Evolutionary conservation across 768 basidiomycete genomes (phyloP).

Genomic region (Cubamyces lactineus): DNA sequence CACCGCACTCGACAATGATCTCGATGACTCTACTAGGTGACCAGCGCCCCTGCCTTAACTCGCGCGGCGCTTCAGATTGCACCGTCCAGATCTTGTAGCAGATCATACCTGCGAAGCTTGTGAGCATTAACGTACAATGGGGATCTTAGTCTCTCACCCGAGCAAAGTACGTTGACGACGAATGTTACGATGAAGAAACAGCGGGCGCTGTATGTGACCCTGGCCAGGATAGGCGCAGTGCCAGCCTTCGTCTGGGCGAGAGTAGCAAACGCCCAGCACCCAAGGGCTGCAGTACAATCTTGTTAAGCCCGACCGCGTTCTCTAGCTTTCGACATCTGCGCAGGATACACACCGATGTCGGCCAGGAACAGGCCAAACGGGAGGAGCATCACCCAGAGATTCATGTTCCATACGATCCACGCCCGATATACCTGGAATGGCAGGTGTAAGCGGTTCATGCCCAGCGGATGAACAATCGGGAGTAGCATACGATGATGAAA

Average conservation of each 20-base stretch:
- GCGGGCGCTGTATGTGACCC: conserved; percentile 8
- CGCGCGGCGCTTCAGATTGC: background rate
- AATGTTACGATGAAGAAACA: conserved; percentile 18
- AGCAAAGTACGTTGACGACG: conserved; percentile 13
- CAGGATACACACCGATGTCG: background rate
- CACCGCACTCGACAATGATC: conserved; percentile 13
- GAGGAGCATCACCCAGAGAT: background rate
- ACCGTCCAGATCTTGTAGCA: conserved; percentile 10
- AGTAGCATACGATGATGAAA: conserved; percentile 6
- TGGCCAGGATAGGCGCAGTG: background rate
- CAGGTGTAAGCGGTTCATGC: background rate
- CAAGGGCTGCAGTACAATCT: background rate
- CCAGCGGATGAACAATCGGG: background rate
- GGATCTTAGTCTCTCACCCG: background rate
- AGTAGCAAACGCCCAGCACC: conserved; percentile 8
- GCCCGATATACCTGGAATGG: conserved; percentile 2
- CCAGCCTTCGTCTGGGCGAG: conserved; percentile 1
- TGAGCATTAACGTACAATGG: no score
- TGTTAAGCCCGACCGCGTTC: background rate
- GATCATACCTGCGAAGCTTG: background rate
- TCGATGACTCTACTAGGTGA: conserved; percentile 1
- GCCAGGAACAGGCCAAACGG: background rate
- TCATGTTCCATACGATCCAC: conserved; percentile 6
- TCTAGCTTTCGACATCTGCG: no score
- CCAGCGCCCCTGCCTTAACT: background rate